Evolutionary conservation across 2,329 filamentous ascomycete species (phyloP).

Genomic region (Colletotrichum ledebouriae): DNA sequence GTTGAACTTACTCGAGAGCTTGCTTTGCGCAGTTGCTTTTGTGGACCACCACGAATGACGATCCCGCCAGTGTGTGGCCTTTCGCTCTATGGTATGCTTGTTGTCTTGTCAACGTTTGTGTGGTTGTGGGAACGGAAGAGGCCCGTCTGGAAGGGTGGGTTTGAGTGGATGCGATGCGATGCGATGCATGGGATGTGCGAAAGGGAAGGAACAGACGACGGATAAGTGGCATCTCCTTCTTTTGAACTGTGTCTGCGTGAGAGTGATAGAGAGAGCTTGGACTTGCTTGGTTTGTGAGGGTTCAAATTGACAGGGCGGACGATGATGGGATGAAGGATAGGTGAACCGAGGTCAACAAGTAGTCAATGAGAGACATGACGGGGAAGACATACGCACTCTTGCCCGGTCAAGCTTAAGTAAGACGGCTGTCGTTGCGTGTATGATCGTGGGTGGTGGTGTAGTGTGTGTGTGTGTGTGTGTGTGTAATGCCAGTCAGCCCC

Average conservation of each 20-base stretch:
- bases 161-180: background rate
- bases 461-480: slow-evolving; percentile 2
- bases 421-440: slow-evolving; percentile 2
- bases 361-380: background rate
- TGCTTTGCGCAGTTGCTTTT: slow-evolving; percentile 9
- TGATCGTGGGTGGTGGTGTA: background rate
- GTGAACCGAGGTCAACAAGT: slow-evolving; percentile 3
- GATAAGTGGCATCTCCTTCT: slow-evolving; percentile 13
- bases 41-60: slow-evolving; percentile 1
- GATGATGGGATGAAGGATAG: slow-evolving; percentile 33
- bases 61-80: background rate
- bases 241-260: background rate
- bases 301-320: slow-evolving; percentile 10
- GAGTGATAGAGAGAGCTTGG: slow-evolving; percentile 3
- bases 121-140: slow-evolving; percentile 21
- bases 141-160: background rate
- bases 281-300: slow-evolving; percentile 27
- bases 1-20: background rate
- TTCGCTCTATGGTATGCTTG: background rate
- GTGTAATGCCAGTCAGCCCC: slow-evolving; percentile 17
- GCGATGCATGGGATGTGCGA: slow-evolving; percentile 34
- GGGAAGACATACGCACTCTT: background rate
- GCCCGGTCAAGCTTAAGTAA: background rate
- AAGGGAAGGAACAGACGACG: slow-evolving; percentile 37
- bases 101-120: slow-evolving; percentile 29